A percentile compares a stretch with the other conserved stretches of the same genome.
Evolutionary conservation across 2,329 filamentous ascomycete species (phyloP).

Genomic region (Coniosporium tulheliwenetii): DNA sequence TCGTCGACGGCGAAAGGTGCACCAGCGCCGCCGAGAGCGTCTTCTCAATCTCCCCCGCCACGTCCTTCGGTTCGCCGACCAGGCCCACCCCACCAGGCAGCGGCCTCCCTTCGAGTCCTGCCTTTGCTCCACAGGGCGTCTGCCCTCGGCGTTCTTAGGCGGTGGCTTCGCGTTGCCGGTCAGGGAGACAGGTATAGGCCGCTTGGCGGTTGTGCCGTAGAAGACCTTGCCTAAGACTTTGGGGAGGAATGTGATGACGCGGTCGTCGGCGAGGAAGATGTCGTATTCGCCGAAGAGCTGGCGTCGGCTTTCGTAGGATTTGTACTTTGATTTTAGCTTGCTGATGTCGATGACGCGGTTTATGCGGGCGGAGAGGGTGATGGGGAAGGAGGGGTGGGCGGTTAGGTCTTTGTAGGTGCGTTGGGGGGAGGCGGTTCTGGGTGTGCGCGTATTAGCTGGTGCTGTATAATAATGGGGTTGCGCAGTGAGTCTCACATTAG

Average conservation of each 20-base stretch:
- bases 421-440: slow-evolving; percentile 56
- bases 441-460: not conserved
- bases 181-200: slow-evolving; percentile 71
- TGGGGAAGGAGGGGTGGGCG: slow-evolving; percentile 45
- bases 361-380: slow-evolving; percentile 30
- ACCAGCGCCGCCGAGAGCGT: slow-evolving; percentile 66
- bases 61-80: slow-evolving; percentile 35
- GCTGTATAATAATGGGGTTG: not conserved
- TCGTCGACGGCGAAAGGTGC: slow-evolving; percentile 61
- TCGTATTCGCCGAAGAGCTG: slow-evolving; percentile 79
- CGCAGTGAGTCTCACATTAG: slow-evolving; percentile 41
- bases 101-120: slow-evolving; percentile 33
- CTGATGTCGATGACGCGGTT: slow-evolving; percentile 57
- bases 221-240: slow-evolving; percentile 79
- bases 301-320: slow-evolving; percentile 72
- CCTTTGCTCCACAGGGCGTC: slow-evolving; percentile 25
- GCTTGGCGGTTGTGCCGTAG: slow-evolving; percentile 69
- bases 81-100: slow-evolving; percentile 19
- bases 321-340: slow-evolving; percentile 81
- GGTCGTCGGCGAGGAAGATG: slow-evolving; percentile 82
- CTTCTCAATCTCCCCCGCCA: slow-evolving; percentile 69
- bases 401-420: slow-evolving; percentile 82
- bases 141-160: slow-evolving; percentile 3
- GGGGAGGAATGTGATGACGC: slow-evolving; percentile 60
- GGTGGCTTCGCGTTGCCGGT: slow-evolving; percentile 43